phyloP scores from a whole-genome alignment of 129 eudicot genomes.

The Flaveria sonorensis region DNA sequence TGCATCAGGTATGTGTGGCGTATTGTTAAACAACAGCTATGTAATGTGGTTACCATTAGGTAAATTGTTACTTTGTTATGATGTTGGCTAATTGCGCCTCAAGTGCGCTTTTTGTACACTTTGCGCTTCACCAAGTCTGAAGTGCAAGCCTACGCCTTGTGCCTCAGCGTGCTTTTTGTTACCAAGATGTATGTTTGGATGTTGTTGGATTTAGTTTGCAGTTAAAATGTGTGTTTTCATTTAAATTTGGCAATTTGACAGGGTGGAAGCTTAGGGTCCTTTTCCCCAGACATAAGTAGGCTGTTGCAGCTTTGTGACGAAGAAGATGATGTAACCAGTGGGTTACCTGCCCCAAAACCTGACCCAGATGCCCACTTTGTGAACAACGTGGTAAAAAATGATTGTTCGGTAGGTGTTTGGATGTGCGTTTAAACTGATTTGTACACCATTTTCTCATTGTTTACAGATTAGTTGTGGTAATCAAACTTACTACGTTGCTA shows the following conservation, averaged over 20 bases:
- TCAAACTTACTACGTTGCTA: too few species aligned
- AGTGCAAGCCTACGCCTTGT: too few species aligned
- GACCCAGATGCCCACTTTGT: conserved; percentile 50
- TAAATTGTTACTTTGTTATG: too few species aligned
- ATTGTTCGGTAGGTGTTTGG: not conserved
- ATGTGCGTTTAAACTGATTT: not conserved
- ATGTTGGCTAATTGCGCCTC: too few species aligned
- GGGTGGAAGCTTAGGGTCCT: conserved; percentile 57
- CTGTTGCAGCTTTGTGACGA: conserved; percentile 58
- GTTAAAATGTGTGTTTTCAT: not conserved
- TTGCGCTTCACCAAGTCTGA: too few species aligned
- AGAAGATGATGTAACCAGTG: conserved; percentile 83
- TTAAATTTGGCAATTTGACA: conserved; percentile 5
- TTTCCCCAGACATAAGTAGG: conserved; percentile 56
- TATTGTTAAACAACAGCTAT: not conserved
- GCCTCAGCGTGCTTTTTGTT: too few species aligned
- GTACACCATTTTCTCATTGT: too few species aligned
- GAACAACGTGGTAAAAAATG: conserved; percentile 42
- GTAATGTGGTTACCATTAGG: too few species aligned
- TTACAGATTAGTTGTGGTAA: too few species aligned
- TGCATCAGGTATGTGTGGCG: conserved; percentile 40
- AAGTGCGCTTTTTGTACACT: too few species aligned
- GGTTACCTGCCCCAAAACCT: conserved; percentile 58
- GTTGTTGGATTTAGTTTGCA: not conserved
- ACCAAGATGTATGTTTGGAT: too few species aligned